phyloP scores from a whole-genome alignment of 805 yeast species.

The Saturnispora galanensis region DNA sequence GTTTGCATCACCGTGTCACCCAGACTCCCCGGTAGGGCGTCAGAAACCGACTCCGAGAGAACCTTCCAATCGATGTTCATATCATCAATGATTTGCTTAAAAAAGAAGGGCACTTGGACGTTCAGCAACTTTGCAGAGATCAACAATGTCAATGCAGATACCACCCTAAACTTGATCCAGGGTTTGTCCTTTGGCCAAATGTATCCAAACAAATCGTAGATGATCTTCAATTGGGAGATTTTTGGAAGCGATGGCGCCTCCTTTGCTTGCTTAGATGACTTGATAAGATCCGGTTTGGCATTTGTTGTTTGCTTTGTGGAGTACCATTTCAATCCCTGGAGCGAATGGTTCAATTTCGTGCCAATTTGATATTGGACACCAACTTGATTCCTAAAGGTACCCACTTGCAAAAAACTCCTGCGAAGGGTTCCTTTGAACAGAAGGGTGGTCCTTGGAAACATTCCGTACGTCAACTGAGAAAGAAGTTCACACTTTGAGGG shows the following conservation, averaged over 20 bases:
- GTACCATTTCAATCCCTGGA: too few species aligned
- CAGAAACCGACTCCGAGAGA: constrained; percentile 37
- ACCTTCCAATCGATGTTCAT: constrained; percentile 86
- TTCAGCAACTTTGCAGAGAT: constrained; percentile 77
- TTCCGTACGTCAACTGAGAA: too few species aligned
- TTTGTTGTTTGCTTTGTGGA: not conserved
- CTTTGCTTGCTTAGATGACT: constrained; percentile 10
- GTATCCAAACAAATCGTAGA: constrained; percentile 54
- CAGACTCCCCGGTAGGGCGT: constrained; percentile 7
- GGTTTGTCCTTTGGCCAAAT: constrained; percentile 74
- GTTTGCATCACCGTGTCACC: constrained; percentile 9
- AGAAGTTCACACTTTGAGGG: too few species aligned
- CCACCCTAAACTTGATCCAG: constrained; percentile 61
- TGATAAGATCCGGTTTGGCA: constrained; percentile 13
- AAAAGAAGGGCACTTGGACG: constrained; percentile 93
- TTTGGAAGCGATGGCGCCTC: constrained; percentile 14
- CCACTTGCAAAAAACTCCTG: too few species aligned
- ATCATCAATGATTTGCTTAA: constrained; percentile 77
- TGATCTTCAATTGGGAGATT: constrained; percentile 42
- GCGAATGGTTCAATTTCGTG: too few species aligned
- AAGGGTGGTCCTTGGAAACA: too few species aligned
- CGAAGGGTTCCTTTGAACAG: too few species aligned
- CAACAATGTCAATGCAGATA: constrained; percentile 62
- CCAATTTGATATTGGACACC: too few species aligned
- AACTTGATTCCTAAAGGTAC: too few species aligned